Conservation (phyloP, 805 yeast genomes). For the Suhomyces sp. region DNA sequence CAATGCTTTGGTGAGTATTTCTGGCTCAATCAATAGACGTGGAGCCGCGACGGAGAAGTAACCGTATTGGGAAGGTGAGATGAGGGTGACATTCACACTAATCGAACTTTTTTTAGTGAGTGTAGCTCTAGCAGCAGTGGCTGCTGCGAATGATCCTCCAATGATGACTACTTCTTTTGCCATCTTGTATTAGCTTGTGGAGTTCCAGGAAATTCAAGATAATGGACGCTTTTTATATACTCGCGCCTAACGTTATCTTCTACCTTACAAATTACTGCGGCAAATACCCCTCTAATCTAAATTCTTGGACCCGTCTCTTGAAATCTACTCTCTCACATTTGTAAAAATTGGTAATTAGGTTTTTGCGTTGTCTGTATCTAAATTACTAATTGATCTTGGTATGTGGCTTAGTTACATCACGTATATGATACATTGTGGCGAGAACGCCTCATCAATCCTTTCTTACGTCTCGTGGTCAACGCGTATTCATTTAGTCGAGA, state of each 20-base stretch:
- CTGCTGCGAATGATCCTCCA: conserved; percentile 38
- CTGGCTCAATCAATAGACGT: conserved; percentile 29
- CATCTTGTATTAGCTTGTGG: conserved; percentile 1
- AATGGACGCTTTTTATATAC: not conserved
- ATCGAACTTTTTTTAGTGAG: conserved; percentile 7
- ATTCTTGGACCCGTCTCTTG: not conserved
- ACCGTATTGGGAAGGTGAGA: conserved; percentile 23
- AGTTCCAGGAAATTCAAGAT: not conserved
- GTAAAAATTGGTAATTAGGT: not conserved
- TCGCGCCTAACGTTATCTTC: not conserved
- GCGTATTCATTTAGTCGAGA: not conserved
- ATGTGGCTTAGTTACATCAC: not conserved
- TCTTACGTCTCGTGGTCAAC: not conserved
- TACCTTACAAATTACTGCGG: not conserved
- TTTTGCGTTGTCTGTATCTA: not conserved
- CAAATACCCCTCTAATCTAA: not conserved
- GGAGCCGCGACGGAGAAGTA: conserved; percentile 31
- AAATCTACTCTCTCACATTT: not conserved
- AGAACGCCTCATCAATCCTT: not conserved
- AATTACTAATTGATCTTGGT: not conserved
- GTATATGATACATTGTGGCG: not conserved
- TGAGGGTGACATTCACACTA: conserved; percentile 20
- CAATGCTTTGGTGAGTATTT: conserved; percentile 13
- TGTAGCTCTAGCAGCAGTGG: conserved; percentile 23
- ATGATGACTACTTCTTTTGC: conserved; percentile 24